Conservation (phyloP, 73 alveolate species). For the Stentor coeruleus region DNA sequence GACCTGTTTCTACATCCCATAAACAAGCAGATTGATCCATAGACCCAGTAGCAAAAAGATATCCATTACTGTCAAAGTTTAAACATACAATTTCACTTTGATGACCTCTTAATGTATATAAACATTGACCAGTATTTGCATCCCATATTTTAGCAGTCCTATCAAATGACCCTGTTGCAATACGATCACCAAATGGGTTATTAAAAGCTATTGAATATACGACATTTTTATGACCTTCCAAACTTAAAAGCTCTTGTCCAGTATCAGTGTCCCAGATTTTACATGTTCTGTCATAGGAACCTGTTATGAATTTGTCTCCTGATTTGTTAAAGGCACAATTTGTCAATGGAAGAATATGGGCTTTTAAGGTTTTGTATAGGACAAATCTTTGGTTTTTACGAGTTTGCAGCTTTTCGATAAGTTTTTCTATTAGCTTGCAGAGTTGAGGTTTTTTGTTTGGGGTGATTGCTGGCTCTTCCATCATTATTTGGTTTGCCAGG, state of each 20-base stretch:
- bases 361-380: conserved; percentile 91
- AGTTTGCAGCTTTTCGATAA: conserved; percentile 44
- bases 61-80: conserved; percentile 94
- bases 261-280: conserved; percentile 98
- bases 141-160: conserved; percentile 99
- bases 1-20: conserved; percentile 96
- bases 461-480: conserved; percentile 94
- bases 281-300: conserved; percentile 99
- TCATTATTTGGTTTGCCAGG: conserved; percentile 81
- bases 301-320: conserved; percentile 91
- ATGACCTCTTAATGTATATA: conserved; percentile 96
- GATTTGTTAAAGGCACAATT: conserved; percentile 99
- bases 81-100: conserved; percentile 98
- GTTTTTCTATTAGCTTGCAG: conserved; percentile 66
- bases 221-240: conserved; percentile 99
- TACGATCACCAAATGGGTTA: conserved; percentile 95
- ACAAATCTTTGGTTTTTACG: conserved; percentile 62
- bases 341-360: conserved; percentile 99
- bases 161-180: conserved; percentile 94
- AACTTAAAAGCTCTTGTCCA: conserved; percentile 91
- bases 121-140: conserved; percentile 95
- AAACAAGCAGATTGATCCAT: conserved; percentile 97
- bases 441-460: conserved; percentile 78
- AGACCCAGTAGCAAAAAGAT: conserved; percentile 85
- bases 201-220: conserved; percentile 99